A percentile compares a stretch with the other conserved stretches of the same genome.
phyloP scores from a whole-genome alignment of 495 filamentous ascomycete genomes.

The Sabuloglossum arenarium region DNA sequence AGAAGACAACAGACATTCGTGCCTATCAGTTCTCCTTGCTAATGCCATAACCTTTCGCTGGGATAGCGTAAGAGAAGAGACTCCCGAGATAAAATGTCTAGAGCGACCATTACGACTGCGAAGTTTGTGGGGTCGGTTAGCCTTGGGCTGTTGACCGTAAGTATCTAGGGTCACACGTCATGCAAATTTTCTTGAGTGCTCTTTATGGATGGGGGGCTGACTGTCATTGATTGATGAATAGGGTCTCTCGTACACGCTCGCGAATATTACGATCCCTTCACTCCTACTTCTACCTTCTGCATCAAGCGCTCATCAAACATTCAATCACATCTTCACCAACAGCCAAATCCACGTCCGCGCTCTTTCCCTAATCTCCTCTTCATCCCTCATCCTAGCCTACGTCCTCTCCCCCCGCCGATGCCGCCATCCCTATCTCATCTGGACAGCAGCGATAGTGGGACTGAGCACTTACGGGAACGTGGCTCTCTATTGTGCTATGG shows the following conservation, averaged over 20 bases:
- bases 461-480: conserved; percentile 19
- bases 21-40: neutral
- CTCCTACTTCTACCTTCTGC: conserved; percentile 60
- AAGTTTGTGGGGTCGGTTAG: conserved; percentile 85
- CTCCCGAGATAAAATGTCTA: conserved; percentile 38
- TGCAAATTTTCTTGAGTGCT: conserved; percentile 8
- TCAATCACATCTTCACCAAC: conserved; percentile 36
- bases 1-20: neutral
- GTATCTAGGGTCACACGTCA: conserved; percentile 13
- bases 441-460: conserved; percentile 39
- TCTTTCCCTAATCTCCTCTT: conserved; percentile 36
- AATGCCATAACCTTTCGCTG: neutral
- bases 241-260: conserved; percentile 69
- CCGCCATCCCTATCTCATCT: conserved; percentile 72
- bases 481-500: neutral
- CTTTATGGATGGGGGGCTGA: neutral
- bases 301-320: conserved; percentile 37
- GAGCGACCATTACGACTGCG: conserved; percentile 43
- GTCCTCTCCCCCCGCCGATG: conserved; percentile 42
- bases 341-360: conserved; percentile 35
- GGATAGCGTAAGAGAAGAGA: neutral
- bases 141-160: conserved; percentile 69
- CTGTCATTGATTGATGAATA: conserved; percentile 14
- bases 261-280: conserved; percentile 50
- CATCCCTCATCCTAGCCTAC: conserved; percentile 52